Percentiles rank a stretch among this genome's conserved stretches.
phyloP scores from a whole-genome alignment of 78 protist species.

The Dictyostelium citrinum region DNA sequence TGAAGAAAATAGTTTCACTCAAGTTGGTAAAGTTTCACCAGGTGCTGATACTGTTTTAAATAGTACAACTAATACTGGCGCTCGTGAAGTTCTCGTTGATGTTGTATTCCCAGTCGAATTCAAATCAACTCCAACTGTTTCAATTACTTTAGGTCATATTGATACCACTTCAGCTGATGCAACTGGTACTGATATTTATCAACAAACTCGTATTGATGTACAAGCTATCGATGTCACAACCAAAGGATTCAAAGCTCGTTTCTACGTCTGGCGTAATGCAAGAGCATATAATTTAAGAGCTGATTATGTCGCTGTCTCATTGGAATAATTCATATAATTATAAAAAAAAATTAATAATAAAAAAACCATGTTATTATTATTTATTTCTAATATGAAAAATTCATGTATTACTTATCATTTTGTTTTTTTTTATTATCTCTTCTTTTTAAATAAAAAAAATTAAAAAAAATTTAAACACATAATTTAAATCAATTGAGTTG shows the following conservation, averaged over 20 bases:
- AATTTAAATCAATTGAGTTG: no score
- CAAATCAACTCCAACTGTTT: background rate
- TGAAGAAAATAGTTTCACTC: background rate
- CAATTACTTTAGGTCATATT: background rate
- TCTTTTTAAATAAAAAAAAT: no score
- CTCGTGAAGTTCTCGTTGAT: background rate
- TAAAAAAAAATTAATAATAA: no score
- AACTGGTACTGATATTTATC: background rate
- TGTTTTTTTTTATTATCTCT: no score
- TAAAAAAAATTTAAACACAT: no score
- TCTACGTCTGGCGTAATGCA: background rate
- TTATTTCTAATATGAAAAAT: no score
- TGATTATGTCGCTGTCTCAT: background rate
- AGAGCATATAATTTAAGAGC: background rate
- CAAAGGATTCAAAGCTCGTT: conserved; percentile 12
- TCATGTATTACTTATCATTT: no score
- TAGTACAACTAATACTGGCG: background rate
- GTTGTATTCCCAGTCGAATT: background rate
- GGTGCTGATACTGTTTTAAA: background rate
- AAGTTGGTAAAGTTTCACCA: background rate
- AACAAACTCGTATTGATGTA: background rate
- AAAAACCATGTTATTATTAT: no score
- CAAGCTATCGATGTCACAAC: background rate
- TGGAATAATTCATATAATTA: background rate
- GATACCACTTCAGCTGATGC: background rate